Base-by-base conservation (phyloP, 352 stramenopile species). In the Peronospora destructor region DNA sequence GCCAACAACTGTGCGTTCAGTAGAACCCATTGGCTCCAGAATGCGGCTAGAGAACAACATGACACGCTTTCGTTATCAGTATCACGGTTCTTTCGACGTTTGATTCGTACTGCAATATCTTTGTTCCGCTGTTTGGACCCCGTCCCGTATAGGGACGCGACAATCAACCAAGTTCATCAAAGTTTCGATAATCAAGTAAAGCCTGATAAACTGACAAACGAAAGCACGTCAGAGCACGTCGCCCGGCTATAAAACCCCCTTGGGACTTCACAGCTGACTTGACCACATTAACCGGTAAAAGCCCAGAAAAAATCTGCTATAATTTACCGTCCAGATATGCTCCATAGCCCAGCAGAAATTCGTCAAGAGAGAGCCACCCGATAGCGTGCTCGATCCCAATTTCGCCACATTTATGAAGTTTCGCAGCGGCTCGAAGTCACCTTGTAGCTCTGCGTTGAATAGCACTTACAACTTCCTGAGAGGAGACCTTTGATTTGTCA, bases 351-450 rank as follows among this genome's bases (percentile, higher is more conserved):
- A 32, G 36, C 41, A 55, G 34, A 39, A 26, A 53, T 46, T 49
- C 35, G 37, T 57, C 23, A 45, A 49, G 32, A 56, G 44, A 50
- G 35, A 59, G 26, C 59, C 32, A 59, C 49, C 30, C 42, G 53
- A 43, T 68, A 21, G 37, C 30, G 9, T 46, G 43, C 37, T 60
- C 28, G 37, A 51, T 60, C 45, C 46, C 56, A 59, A 30, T 66
- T 63, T 37, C 37, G 32, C 44, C 49, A 36, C 57, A 68, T 68
- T 67, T n/a, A 67, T 67, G 58, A 71, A 58, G 45, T 65, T 65
- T 65, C 59, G 42, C 49, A 48, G 41, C 53, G 48, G 34, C 37
- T 26, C 46, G 16, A 39, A 63, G 46, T 53, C 54, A 45, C 45
- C 48, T 46, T 23, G 58, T 66, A 63, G 64, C 45, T 56, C 29